A percentile compares a stretch with the other conserved stretches of the same genome.
phyloP scores from a whole-genome alignment of 495 filamentous ascomycete species.

The Letharia lupina region DNA sequence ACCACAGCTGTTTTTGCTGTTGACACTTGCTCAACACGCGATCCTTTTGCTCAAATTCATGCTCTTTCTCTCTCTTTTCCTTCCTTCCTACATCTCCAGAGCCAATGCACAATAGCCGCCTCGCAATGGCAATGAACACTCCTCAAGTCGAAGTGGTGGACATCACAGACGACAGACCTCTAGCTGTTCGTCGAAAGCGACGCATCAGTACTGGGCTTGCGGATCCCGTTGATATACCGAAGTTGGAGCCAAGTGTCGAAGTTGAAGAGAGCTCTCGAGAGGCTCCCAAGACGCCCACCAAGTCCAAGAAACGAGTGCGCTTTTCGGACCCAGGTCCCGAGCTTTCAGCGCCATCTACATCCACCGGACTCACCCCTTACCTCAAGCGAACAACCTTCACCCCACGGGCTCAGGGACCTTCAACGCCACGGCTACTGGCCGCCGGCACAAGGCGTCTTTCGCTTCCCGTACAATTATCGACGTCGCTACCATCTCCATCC shows the following conservation, averaged over 20 bases:
- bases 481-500: conserved; percentile 21
- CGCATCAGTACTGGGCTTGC: conserved; percentile 22
- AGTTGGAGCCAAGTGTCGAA: conserved; percentile 13
- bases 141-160: conserved; percentile 1
- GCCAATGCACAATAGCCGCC: conserved; percentile 10
- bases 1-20: conserved; percentile 4
- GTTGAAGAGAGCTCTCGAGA: conserved; percentile 6
- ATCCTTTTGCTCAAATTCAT: neutral
- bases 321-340: conserved; percentile 63
- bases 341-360: conserved; percentile 29
- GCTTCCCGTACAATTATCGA: conserved; percentile 28
- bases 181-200: conserved; percentile 28
- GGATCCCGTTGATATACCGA: neutral
- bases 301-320: conserved; percentile 54
- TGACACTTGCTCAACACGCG: neutral
- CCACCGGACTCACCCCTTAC: conserved; percentile 63
- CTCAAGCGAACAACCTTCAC: conserved; percentile 49
- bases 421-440: conserved; percentile 29
- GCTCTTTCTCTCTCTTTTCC: neutral
- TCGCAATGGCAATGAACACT: conserved; percentile 17
- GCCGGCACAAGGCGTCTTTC: conserved; percentile 27
- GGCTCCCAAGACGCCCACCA: conserved; percentile 21
- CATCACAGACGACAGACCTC: conserved; percentile 23
- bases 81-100: conserved; percentile 2
- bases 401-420: conserved; percentile 20